phyloP scores from a whole-genome alignment of 2,329 filamentous ascomycete genomes.

The Graphilbum sp. region DNA sequence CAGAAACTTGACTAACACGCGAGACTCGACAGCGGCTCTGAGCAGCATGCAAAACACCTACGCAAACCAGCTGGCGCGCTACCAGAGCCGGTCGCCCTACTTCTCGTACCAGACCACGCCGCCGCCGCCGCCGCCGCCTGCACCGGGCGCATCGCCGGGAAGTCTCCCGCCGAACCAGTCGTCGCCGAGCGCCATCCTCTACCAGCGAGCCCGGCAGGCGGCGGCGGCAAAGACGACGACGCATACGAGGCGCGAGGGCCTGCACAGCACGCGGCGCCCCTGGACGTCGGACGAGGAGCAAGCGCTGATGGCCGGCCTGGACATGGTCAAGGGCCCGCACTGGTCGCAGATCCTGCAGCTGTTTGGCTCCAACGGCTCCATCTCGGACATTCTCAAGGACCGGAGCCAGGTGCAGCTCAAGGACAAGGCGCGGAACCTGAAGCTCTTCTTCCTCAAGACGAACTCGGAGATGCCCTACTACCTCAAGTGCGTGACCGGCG shows the following conservation, averaged over 20 bases:
- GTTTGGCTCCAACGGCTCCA: slow-evolving; percentile 63
- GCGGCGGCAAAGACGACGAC: slow-evolving; percentile 39
- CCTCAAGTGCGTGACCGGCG: slow-evolving; percentile 72
- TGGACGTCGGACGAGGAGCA: slow-evolving; percentile 87
- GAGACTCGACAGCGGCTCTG: slow-evolving; percentile 3
- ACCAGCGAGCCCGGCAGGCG: slow-evolving; percentile 42
- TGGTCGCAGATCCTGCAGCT: slow-evolving; percentile 84
- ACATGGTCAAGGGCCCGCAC: slow-evolving; percentile 77
- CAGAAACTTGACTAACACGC: not conserved
- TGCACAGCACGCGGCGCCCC: slow-evolving; percentile 52
- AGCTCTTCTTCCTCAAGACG: slow-evolving; percentile 82
- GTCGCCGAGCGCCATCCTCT: slow-evolving; percentile 36
- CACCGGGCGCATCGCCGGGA: slow-evolving; percentile 14
- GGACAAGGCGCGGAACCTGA: slow-evolving; percentile 80
- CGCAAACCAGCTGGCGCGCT: slow-evolving; percentile 7
- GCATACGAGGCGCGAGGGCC: slow-evolving; percentile 37
- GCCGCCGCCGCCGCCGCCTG: not conserved
- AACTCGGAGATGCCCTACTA: slow-evolving; percentile 84
- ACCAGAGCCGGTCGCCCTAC: slow-evolving; percentile 4
- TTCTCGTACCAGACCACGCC: slow-evolving; percentile 7
- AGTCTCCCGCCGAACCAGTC: slow-evolving; percentile 38
- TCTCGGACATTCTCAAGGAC: slow-evolving; percentile 73
- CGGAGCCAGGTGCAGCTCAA: slow-evolving; percentile 84
- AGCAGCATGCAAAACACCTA: slow-evolving; percentile 9
- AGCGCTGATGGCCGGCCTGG: slow-evolving; percentile 74